Base-by-base conservation (phyloP, 805 yeast genomes). In the Yarrowia yakushimensis region DNA sequence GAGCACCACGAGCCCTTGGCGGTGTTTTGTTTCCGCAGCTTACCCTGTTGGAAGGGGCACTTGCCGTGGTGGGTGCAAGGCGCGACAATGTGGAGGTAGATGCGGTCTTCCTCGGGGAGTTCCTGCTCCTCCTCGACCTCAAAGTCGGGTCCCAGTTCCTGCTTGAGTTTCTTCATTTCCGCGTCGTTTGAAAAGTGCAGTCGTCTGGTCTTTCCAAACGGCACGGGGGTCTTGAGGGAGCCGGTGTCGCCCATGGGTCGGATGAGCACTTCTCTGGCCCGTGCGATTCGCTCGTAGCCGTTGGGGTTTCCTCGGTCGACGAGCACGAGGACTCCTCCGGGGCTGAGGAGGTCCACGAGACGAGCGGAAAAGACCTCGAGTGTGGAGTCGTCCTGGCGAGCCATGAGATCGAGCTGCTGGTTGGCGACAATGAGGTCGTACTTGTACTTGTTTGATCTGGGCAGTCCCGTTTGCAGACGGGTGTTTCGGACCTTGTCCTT, bases 21-120 rank as follows among this genome's bases (percentile, higher is more conserved):
- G 33, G 79, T 78, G 70, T 85, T 88, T 69, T 80, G 83, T 34
- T 82, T 82, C 1, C 96, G 31, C 11, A 34, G 41, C 28, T 42
- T 89, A 55, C 87, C 85, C 31, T 84, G 79, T 72, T 92, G 97
- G 62, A 93, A 75, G 0, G 98, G 97, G 69, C 97, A 92, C 66
- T 78, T 81, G 12, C 85, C 82, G 69, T 90, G 97, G 71, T 94
- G 97, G 0, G 93, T 74, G 70, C 97, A 94, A 3, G 99, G 99
- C 0, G 97, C 97, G 18, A 93, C 70, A 9, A 93, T 79, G 41
- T 81, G 81, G 57, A 91, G 69, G 66, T 86, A 85, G 69, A 81
- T 79, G 70, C 81, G 73, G 45, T 74, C 75, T 34, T 55, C 30
- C 7, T 6, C 48, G 10, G 46, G 39, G 3, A 55, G 13, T n/a